Base-by-base conservation (phyloP, 306 rosid genomes). In the Clitoria ternatea region DNA sequence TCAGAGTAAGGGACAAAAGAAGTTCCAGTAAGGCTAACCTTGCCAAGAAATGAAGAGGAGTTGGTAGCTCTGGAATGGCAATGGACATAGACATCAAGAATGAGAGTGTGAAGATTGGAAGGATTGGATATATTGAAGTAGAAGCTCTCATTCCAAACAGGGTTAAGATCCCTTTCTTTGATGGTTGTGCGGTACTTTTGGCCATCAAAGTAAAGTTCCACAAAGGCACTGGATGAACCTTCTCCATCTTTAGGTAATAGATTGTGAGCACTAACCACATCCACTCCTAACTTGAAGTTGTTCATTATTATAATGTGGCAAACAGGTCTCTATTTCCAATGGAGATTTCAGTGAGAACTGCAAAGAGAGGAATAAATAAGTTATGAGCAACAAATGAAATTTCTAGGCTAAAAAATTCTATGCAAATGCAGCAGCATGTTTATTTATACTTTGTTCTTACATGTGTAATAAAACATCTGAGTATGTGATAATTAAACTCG, bases 121-220 rank as follows among this genome's bases (percentile, higher is more conserved):
- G 97, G 97, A 72, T 91, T 90, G 13, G 96, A 84, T 32, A 91
- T 80, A 53, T 86, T 89, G 87, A 91, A 91, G 86, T 83, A 87
- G 84, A 87, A 85, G 52, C 85, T 87, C 77, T 91, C 97, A 19
- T 87, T 85, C 97, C 97, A 91, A 81, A 87, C 88, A 1, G 97
- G 97, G 57, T 74, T 87, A 8, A 92, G 90, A 75, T 92, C 96
- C 55, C 56, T 85, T 47, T 92, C 96, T 80, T 85, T 92, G 65
- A 87, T 77, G 5, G 97, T 87, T 4, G 85, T 79, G 1, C 93
- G 91, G 57, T 70, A 82, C 70, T 83, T 89, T 55, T 92, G 97
- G 36, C 96, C 92, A 7, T 92, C 97, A 14, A 92, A 92, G 47
- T 49, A 71, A 30, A 92, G 94, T 85, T 92, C 96, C 40, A 82